Conservation (phyloP, 1,284 basidiomycete species). For the Termitomyces sp. region DNA sequence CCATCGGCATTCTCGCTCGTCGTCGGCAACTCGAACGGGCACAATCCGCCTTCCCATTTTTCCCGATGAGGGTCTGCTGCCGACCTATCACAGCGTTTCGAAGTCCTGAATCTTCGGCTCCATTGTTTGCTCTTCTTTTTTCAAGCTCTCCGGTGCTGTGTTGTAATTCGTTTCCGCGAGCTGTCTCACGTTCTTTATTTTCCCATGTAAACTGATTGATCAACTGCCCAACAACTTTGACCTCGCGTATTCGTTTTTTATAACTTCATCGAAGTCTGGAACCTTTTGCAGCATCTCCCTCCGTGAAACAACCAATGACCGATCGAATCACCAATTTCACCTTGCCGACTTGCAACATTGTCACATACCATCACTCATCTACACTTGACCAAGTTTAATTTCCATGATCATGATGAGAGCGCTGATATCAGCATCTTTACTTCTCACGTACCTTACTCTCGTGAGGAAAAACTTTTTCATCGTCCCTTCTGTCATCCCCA, state of each 20-base stretch:
- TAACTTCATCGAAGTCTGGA: not conserved
- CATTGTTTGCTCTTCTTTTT: not conserved
- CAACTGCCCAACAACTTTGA: not conserved
- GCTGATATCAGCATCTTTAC: not conserved
- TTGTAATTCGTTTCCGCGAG: not conserved
- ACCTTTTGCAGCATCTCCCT: not conserved
- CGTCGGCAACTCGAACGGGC: slow-evolving; percentile 30
- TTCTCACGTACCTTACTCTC: not conserved
- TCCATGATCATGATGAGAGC: not conserved
- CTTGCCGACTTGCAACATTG: not conserved
- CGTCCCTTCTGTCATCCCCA: not conserved
- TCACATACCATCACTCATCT: not conserved
- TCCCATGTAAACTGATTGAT: not conserved
- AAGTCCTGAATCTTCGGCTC: slow-evolving; percentile 11
- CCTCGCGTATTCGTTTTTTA: not conserved
- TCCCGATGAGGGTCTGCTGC: slow-evolving; percentile 39
- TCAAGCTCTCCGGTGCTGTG: not conserved
- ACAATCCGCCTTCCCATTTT: slow-evolving; percentile 39
- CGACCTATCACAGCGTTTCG: slow-evolving; percentile 23
- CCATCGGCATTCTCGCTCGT: slow-evolving; percentile 24
- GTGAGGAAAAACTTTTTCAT: not conserved
- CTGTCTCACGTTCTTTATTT: not conserved
- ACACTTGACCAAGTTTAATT: no score
- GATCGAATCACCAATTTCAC: not conserved
- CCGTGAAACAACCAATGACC: not conserved